Evolutionary conservation across 768 basidiomycete species (phyloP), one percentile per base, ranked within the genome.

Genomic region (Rhizopogon vulgaris): DNA sequence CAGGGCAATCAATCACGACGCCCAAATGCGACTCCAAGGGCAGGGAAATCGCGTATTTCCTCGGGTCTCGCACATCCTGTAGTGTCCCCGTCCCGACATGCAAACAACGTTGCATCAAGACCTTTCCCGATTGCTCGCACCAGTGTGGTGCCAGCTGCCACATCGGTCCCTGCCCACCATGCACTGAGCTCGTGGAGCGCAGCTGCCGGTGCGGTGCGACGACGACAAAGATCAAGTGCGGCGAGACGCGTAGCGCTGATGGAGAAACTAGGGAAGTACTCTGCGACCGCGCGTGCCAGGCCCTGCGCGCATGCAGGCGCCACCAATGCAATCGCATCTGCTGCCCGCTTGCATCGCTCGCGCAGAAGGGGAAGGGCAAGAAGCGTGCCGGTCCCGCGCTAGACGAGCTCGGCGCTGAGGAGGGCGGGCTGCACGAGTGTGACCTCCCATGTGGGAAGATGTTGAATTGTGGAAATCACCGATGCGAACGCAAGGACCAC

Each of bases 201-300:
- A 87, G 89, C 3, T 99, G 96, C 65, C 78, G 96, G 28, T 98
- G 96, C 55, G 94, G 94, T 0, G 73, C 79, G 15, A 85, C 83
- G 2, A 84, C 73, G 4, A 72, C 67, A 12, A 66, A 72, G 3
- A 61, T 79, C 0, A 66, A 60, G 1, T 97, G 94, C 63, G 51
- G 61, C 2, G 38, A 70, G 43, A 65, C 75, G 12, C 69, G 66
- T 3, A 54, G 54, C 1, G 65, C 68, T 1, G 71, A 62, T 2
- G 60, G 55, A 4, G 73, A 74, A 49, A 69, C 66, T 2, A 87
- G 89, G 48, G 86, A 90, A 51, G 77, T 94, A 38, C 66, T 87
- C 1, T 98, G 96, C 67, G 86, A 92, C 51, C 78, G 80, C 30
- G 79, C 84, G 1, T 99, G 96, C 63, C 70, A 72, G 17, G 88